phyloP scores from a whole-genome alignment of 2,329 filamentous ascomycete genomes.

The Fusarium torulosum region DNA sequence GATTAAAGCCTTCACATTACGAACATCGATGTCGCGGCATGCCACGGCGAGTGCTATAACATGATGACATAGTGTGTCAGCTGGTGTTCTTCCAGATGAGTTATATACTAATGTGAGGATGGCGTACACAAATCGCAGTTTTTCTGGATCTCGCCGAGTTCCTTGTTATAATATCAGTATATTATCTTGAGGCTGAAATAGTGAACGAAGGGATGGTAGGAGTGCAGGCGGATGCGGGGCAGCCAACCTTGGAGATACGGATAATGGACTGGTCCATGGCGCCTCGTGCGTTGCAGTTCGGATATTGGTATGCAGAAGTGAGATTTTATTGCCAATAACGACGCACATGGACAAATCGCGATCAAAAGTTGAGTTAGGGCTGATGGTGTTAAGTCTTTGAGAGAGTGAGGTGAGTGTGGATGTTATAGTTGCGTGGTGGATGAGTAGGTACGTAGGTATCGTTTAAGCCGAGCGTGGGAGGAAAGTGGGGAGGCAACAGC shows the following conservation, averaged over 20 bases:
- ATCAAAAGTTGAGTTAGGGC: constrained; percentile 3
- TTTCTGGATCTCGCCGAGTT: constrained; percentile 87
- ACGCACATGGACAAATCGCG: constrained; percentile 34
- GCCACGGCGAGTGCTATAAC: constrained; percentile 82
- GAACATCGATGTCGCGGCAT: constrained; percentile 88
- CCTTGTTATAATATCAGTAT: constrained; percentile 62
- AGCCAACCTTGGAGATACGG: constrained; percentile 81
- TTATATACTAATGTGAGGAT: background rate
- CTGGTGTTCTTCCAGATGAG: background rate
- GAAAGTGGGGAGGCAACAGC: constrained; percentile 35
- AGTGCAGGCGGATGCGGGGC: constrained; percentile 42
- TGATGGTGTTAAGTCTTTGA: constrained; percentile 2
- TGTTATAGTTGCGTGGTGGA: constrained; percentile 31
- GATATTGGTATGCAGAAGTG: background rate
- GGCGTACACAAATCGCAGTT: constrained; percentile 83
- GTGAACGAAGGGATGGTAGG: constrained; percentile 30
- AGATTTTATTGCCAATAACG: constrained; percentile 15
- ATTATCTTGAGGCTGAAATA: constrained; percentile 28
- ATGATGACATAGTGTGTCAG: constrained; percentile 16
- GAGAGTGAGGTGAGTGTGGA: constrained; percentile 9
- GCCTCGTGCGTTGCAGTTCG: constrained; percentile 38
- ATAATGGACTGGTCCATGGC: constrained; percentile 83
- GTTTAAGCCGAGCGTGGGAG: constrained; percentile 32
- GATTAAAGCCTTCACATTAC: constrained; percentile 87
- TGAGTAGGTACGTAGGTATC: constrained; percentile 16